Base-by-base conservation (phyloP, 257 asterid species). In the Capsicum pubescens region DNA sequence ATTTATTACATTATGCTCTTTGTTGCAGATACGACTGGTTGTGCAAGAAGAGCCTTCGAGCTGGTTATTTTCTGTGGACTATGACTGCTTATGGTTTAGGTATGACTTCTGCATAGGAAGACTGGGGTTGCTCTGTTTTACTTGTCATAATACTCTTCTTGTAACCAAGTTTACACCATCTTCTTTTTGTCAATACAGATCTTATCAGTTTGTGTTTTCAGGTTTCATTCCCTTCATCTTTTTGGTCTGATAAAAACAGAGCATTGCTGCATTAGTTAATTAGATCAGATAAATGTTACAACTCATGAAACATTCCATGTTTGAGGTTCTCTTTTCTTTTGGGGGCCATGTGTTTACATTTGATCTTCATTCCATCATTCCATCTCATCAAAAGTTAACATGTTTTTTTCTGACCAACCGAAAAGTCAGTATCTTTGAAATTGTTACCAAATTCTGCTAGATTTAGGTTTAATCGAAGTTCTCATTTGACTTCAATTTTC, bases 21-120 rank as follows among this genome's bases (percentile, higher is more conserved):
- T 36, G 78, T 88, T 89, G 84, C 91, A 96, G 99, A 90, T 92
- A 92, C 69, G 99, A 96, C 83, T 94, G 98, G 99, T 88, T 96
- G 82, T 90, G 98, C 26, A 93, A 91, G 52, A 96, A 89, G 89
- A 90, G 90, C 85, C 93, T 96, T 15, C 92, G 87, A 79, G 83
- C 89, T 54, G 99, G 99, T 83, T 96, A 96, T 86, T 96, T 96
- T 63, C 78, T 96, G 61, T 92, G 97, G 94, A 94, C 97, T 42
- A 96, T 96, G 97, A 68, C 92, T 55, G 98, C 99, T 72, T 96
- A 92, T 63, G 98, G 99, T 76, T 80, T 85, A 80, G 80, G 85
- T 64, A 77, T 76, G 26, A 13, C 81, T 76, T 48, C 79, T 46
- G 61, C 81, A 26, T 52, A 21, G 16, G 48, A 72, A 71, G 8